Evolutionary conservation across 2,329 filamentous ascomycete genomes (phyloP), one percentile per base, ranked within the genome.

Genomic region (Sporothrix curviconia): DNA sequence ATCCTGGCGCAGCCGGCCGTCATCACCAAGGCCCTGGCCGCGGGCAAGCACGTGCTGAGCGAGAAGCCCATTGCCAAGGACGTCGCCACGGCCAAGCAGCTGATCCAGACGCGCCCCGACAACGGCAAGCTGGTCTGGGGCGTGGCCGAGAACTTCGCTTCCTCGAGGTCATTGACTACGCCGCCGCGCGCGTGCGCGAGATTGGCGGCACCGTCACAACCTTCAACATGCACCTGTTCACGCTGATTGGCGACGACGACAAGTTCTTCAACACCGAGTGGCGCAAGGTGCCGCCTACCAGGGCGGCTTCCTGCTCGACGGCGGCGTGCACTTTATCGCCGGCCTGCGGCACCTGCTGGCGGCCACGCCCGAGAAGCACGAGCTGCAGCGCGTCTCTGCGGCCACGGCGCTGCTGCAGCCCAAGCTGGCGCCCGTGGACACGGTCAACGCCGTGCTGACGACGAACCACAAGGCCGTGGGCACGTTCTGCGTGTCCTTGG

Each of bases 101-200:
- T 69, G 28, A 58, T 70, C 59, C 65, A 32, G 3, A 12, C 25
- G 15, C 25, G 32, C 14, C 2, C 4, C 14, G 19, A 12, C 19
- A 1, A 19, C 7, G 47, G 30, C 12, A 7, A 14, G 28, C 7
- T 81, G 82, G 70, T 75, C 75, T 60, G 57, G 52, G 56, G 22
- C n/a, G 77, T 91, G 4, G 88, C 85, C 0, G 88, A 92, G 70
- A 90, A 92, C 69, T 87, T 82, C 79, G 88, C 53, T 90, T 43
- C 25, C 12, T 55, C 2, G 22, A n/a, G 2, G 17, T 42, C 6
- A 19, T 58, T 25, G n/a, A 34, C 24, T 59, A 61, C 24, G 66
- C 66, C 3, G 63, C 59, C 5, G 51, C 59, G 11, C 59, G 55
- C 60, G 55, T 68, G 3, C 28, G 47, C 42, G 59, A 63, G 58